Evolutionary conservation across 129 eudicot species (phyloP).

Genomic region (Tagetes erecta): DNA sequence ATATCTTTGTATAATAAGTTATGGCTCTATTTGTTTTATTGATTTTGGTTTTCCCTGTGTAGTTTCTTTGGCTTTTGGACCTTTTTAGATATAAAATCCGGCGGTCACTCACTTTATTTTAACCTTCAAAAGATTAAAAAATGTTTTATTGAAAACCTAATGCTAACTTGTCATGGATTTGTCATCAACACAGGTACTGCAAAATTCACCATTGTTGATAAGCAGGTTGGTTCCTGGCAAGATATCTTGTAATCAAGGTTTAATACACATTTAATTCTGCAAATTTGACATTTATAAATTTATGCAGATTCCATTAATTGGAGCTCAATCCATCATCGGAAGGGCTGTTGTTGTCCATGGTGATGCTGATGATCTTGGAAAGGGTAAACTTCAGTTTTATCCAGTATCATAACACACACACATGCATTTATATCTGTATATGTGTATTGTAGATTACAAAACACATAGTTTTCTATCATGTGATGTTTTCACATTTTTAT

Average conservation of each 20-base stretch:
- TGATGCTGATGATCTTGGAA: slow-evolving; percentile 98
- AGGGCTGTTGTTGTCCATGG: slow-evolving; percentile 99
- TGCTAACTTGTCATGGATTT: slow-evolving; percentile 12
- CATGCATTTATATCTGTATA: background rate
- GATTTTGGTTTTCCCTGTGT: background rate
- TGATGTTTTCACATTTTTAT: slow-evolving; percentile 3
- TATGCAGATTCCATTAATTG: slow-evolving; percentile 78
- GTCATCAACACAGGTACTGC: slow-evolving; percentile 60
- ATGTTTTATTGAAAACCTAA: background rate
- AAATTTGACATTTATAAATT: slow-evolving; percentile 14
- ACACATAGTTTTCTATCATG: background rate
- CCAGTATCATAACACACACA: background rate
- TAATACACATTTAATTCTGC: slow-evolving; percentile 4
- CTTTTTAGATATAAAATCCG: background rate
- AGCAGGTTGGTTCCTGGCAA: slow-evolving; percentile 52
- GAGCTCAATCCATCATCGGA: slow-evolving; percentile 82
- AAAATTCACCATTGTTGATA: slow-evolving; percentile 70
- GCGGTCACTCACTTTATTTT: background rate
- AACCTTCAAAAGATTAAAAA: background rate
- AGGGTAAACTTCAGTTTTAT: slow-evolving; percentile 47
- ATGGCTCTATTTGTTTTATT: background rate
- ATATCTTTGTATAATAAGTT: background rate
- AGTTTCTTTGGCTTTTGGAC: background rate
- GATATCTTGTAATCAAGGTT: slow-evolving; percentile 1
- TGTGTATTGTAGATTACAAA: background rate